These are phyloP conservation scores for Cardamine resedifolia DNA, from an alignment of 345 rosid genomes.

Conservation along the genomic window DNA sequence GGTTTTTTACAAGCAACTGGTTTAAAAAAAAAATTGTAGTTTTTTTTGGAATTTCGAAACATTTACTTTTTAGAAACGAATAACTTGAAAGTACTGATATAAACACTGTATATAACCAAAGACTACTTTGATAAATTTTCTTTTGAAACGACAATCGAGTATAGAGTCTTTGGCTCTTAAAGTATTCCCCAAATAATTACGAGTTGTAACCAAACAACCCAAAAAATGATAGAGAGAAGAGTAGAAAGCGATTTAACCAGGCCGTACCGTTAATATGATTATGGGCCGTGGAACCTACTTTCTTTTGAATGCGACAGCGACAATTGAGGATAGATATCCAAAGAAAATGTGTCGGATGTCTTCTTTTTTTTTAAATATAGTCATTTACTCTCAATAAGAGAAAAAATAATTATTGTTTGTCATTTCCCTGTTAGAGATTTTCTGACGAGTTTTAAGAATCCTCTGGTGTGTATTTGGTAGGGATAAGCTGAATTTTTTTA, in stretches of 20 bases:
- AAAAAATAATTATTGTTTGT: not conserved
- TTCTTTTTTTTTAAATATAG: not conserved
- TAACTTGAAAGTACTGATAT: not conserved
- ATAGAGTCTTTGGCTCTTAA: not conserved
- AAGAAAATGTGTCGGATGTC: conserved; percentile 36
- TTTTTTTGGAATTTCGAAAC: not conserved
- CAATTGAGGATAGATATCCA: conserved; percentile 22
- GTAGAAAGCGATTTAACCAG: conserved; percentile 18
- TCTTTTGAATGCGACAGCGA: conserved; percentile 34
- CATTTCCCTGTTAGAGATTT: conserved; percentile 5
- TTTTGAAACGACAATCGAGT: not conserved
- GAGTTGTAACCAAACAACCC: conserved; percentile 19
- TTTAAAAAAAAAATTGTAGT: too few species aligned
- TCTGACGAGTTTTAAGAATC: not conserved
- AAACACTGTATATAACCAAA: not conserved
- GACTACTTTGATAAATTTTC: not conserved
- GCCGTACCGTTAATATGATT: conserved; percentile 39
- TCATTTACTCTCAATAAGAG: not conserved
- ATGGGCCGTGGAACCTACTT: conserved; percentile 46
- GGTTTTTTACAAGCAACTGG: not conserved
- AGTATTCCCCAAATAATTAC: not conserved
- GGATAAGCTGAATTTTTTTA: not conserved
- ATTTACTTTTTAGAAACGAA: not conserved
- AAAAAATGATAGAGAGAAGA: conserved; percentile 16
- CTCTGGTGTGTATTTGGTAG: too few species aligned